Evolutionary conservation across 768 basidiomycete genomes (phyloP).

Genomic region (Vararia minispora): DNA sequence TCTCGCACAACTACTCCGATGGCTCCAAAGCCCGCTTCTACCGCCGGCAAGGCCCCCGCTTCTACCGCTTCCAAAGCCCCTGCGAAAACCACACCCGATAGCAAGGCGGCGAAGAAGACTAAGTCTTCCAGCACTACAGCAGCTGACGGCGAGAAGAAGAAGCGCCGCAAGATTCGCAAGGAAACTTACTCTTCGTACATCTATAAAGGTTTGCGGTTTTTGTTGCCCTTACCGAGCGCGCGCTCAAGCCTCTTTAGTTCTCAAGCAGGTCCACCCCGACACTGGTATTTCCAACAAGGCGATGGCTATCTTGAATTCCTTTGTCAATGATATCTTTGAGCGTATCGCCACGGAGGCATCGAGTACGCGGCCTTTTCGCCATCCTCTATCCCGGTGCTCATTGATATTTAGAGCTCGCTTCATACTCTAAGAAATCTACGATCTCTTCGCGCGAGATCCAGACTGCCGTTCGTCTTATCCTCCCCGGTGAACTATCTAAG

Average conservation of each 20-base stretch:
- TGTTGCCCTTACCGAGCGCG: neutral
- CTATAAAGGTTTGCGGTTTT: slow-evolving; percentile 57
- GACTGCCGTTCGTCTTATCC: slow-evolving; percentile 91
- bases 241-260: slow-evolving; percentile 37
- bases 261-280: slow-evolving; percentile 97
- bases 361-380: slow-evolving; percentile 40
- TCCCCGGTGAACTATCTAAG: slow-evolving; percentile 93
- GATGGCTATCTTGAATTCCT: slow-evolving; percentile 93
- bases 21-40: slow-evolving; percentile 70
- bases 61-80: slow-evolving; percentile 63
- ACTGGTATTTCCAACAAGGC: slow-evolving; percentile 99
- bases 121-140: slow-evolving; percentile 42
- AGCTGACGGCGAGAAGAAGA: slow-evolving; percentile 71
- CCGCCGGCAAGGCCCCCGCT: slow-evolving; percentile 74
- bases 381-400: slow-evolving; percentile 1
- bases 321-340: slow-evolving; percentile 93
- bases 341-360: slow-evolving; percentile 89
- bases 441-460: slow-evolving; percentile 99
- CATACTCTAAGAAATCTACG: slow-evolving; percentile 97
- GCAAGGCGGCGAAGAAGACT: slow-evolving; percentile 77
- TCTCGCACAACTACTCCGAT: slow-evolving; percentile 23
- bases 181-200: slow-evolving; percentile 93
- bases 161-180: slow-evolving; percentile 76
- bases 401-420: slow-evolving; percentile 65
- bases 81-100: slow-evolving; percentile 46